Percentiles rank a stretch among this genome's conserved stretches.
These are phyloP conservation scores for Termitomyces sp. DNA, from an alignment of 768 basidiomycete species.

Conservation along the genomic window DNA sequence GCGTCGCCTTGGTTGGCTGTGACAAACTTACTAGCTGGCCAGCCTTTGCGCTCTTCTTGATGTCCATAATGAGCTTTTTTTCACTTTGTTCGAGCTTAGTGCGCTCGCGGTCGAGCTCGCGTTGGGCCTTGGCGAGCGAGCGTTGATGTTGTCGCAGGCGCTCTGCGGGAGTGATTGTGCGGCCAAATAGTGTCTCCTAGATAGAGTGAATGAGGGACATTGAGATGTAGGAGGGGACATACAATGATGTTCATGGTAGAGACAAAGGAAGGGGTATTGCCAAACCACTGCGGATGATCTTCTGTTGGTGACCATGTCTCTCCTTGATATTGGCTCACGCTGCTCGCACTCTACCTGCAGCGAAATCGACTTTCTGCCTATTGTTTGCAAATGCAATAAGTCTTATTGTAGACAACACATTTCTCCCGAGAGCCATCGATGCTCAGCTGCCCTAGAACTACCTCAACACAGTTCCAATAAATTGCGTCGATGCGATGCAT, in stretches of 20 bases:
- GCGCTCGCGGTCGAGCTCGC: slow-evolving; percentile 96
- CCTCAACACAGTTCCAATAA: slow-evolving; percentile 16
- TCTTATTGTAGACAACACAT: slow-evolving; percentile 67
- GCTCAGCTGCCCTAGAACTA: slow-evolving; percentile 23
- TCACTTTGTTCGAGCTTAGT: slow-evolving; percentile 92
- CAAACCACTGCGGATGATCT: background rate
- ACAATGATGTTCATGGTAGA: slow-evolving; percentile 78
- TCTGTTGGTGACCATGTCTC: slow-evolving; percentile 19
- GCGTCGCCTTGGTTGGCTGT: slow-evolving; percentile 5
- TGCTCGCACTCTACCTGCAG: slow-evolving; percentile 62
- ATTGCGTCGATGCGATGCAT: slow-evolving; percentile 47
- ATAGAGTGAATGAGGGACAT: slow-evolving; percentile 8
- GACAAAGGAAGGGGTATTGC: slow-evolving; percentile 12
- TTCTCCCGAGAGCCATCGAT: slow-evolving; percentile 55
- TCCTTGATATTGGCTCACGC: slow-evolving; percentile 57
- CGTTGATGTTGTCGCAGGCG: slow-evolving; percentile 96
- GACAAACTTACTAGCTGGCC: slow-evolving; percentile 78
- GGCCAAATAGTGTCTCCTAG: slow-evolving; percentile 94
- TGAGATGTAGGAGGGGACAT: slow-evolving; percentile 21
- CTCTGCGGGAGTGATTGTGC: slow-evolving; percentile 93
- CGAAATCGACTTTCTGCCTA: slow-evolving; percentile 73
- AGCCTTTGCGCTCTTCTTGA: slow-evolving; percentile 93
- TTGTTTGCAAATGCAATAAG: slow-evolving; percentile 56
- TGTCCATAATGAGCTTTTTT: slow-evolving; percentile 94
- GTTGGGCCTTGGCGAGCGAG: slow-evolving; percentile 92